These are phyloP conservation scores for Pseudogymnoascus sp. DNA, from an alignment of 2,329 filamentous ascomycete genomes.

Conservation along the genomic window DNA sequence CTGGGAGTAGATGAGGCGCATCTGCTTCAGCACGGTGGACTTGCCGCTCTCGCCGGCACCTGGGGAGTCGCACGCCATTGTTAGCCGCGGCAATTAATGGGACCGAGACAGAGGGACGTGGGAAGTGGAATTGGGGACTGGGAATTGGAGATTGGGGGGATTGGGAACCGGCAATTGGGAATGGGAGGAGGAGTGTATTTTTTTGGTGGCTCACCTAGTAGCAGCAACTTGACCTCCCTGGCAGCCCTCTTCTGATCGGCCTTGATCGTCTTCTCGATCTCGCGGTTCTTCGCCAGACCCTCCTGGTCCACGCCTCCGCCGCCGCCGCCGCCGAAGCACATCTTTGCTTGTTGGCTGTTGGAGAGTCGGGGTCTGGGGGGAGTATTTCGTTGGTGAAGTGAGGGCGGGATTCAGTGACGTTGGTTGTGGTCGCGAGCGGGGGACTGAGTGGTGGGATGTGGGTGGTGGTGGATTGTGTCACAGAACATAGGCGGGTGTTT, in stretches of 20 bases:
- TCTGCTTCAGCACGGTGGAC: slow-evolving; percentile 95
- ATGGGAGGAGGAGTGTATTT: slow-evolving; percentile 9
- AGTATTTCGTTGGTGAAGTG: no score
- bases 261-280: slow-evolving; percentile 80
- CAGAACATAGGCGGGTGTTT: not conserved
- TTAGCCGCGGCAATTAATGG: not conserved
- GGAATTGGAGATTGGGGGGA: not conserved
- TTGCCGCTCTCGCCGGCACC: slow-evolving; percentile 94
- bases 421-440: not conserved
- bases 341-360: no score
- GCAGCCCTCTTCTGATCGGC: slow-evolving; percentile 80
- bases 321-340: slow-evolving; percentile 56
- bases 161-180: not conserved
- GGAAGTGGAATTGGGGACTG: not conserved
- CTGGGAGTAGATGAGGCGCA: slow-evolving; percentile 93
- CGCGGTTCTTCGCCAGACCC: slow-evolving; percentile 50
- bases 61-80: slow-evolving; percentile 32
- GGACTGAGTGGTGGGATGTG: not conserved
- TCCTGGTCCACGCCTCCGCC: slow-evolving; percentile 37
- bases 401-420: not conserved
- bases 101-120: not conserved
- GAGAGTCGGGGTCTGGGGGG: no score
- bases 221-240: slow-evolving; percentile 84
- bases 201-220: slow-evolving; percentile 71
- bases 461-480: not conserved